A percentile compares a stretch with the other conserved stretches of the same genome.
phyloP scores from a whole-genome alignment of 768 basidiomycete genomes.

The Strobilomyces dryophilus region DNA sequence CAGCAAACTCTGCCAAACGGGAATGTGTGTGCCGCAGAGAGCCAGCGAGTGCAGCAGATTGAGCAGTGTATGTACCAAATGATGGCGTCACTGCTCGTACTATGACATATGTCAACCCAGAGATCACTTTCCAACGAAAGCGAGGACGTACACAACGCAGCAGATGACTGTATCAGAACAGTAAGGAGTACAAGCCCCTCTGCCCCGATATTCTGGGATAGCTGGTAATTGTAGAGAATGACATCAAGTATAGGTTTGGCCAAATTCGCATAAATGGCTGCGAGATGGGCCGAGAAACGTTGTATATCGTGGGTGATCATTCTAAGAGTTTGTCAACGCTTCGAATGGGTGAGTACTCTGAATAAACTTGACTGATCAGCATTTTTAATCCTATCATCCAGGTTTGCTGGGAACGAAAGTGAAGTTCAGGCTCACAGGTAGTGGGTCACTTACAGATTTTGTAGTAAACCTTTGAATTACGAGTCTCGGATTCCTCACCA shows the following conservation, averaged over 20 bases:
- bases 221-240: conserved; percentile 92
- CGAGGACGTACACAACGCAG: conserved; percentile 66
- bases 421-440: conserved; percentile 1
- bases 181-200: conserved; percentile 86
- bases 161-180: conserved; percentile 78
- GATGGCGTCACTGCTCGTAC: conserved; percentile 88
- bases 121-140: not conserved
- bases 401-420: conserved; percentile 56
- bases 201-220: conserved; percentile 91
- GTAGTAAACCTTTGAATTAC: conserved; percentile 86
- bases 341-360: not conserved
- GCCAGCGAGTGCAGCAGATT: conserved; percentile 84
- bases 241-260: conserved; percentile 93
- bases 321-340: conserved; percentile 36
- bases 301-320: conserved; percentile 97
- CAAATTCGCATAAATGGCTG: conserved; percentile 90
- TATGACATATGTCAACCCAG: conserved; percentile 28
- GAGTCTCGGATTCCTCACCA: conserved; percentile 59
- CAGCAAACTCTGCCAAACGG: conserved; percentile 81
- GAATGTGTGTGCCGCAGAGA: conserved; percentile 90
- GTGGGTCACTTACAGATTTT: conserved; percentile 62
- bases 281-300: conserved; percentile 84
- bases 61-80: conserved; percentile 87
- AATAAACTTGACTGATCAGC: conserved; percentile 73
- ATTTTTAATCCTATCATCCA: conserved; percentile 95